These are phyloP conservation scores for Wilcoxina mikolae DNA, from an alignment of 495 filamentous ascomycete species.

Conservation along the genomic window DNA sequence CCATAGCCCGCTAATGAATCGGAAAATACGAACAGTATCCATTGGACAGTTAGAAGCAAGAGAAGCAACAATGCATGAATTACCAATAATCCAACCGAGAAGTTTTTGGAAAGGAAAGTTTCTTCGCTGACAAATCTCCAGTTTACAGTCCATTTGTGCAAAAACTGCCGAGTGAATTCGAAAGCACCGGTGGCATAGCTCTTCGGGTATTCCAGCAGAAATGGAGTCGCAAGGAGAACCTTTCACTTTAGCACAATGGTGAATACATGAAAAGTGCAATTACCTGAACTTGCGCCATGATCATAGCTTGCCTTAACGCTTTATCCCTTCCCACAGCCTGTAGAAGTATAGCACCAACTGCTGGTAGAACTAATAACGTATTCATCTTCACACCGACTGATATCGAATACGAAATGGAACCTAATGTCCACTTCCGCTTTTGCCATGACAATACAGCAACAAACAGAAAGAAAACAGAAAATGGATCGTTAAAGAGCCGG, in stretches of 20 bases:
- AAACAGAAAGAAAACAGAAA: constrained; percentile 70
- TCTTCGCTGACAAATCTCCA: constrained; percentile 86
- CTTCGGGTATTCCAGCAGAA: constrained; percentile 48
- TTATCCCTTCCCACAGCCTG: constrained; percentile 49
- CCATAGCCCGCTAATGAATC: neutral
- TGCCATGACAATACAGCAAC: constrained; percentile 64
- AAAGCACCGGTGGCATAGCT: constrained; percentile 74
- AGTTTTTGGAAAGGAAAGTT: constrained; percentile 58
- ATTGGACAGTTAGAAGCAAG: constrained; percentile 43
- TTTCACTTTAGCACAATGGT: constrained; percentile 20
- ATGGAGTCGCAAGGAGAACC: constrained; percentile 57
- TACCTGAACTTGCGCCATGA: constrained; percentile 64
- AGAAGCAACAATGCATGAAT: constrained; percentile 52
- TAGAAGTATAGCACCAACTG: constrained; percentile 56
- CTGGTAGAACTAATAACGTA: constrained; percentile 64
- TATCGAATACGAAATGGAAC: constrained; percentile 54
- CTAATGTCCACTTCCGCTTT: constrained; percentile 52
- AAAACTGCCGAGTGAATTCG: constrained; percentile 73
- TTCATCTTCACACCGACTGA: constrained; percentile 92
- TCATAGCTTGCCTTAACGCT: constrained; percentile 47
- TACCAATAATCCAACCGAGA: constrained; percentile 52
- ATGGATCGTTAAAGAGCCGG: constrained; percentile 88
- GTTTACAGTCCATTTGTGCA: constrained; percentile 98
- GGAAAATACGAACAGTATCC: constrained; percentile 30
- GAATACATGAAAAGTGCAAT: constrained; percentile 4